Evolutionary conservation across 2,329 filamentous ascomycete species (phyloP).

Genomic region (Hypomyces perniciosus): DNA sequence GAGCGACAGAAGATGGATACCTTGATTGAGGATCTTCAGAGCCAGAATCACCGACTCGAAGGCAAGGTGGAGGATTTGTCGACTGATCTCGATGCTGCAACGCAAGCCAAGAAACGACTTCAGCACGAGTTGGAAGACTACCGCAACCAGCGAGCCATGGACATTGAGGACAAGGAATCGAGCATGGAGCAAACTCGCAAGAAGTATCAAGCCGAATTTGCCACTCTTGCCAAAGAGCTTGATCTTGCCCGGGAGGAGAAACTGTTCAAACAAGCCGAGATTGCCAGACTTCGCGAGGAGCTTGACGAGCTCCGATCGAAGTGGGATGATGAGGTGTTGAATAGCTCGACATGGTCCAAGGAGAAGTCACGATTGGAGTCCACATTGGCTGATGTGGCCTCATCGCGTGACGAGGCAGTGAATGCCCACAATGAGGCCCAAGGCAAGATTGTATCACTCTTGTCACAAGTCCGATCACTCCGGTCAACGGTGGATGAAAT

Average conservation of each 20-base stretch:
- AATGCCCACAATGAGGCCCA: conserved; percentile 93
- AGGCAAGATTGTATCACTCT: conserved; percentile 80
- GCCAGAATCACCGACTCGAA: conserved; percentile 82
- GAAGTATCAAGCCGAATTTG: conserved; percentile 94
- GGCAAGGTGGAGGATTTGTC: conserved; percentile 87
- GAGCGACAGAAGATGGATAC: conserved; percentile 87
- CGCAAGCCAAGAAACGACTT: conserved; percentile 86
- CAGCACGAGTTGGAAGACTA: conserved; percentile 98
- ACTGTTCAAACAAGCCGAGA: conserved; percentile 81
- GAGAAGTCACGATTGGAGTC: conserved; percentile 90
- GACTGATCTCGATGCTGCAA: conserved; percentile 77
- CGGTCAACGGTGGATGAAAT: conserved; percentile 82
- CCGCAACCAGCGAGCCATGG: conserved; percentile 86
- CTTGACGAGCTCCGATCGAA: conserved; percentile 90
- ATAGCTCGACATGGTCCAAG: conserved; percentile 97
- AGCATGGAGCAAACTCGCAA: conserved; percentile 95
- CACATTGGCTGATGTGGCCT: conserved; percentile 79
- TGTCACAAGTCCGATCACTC: conserved; percentile 82
- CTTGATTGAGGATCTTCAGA: conserved; percentile 81
- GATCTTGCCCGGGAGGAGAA: conserved; percentile 88
- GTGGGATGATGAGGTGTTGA: conserved; percentile 97
- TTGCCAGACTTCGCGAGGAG: conserved; percentile 84
- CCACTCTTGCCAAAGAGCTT: conserved; percentile 82
- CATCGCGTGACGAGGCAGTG: conserved; percentile 89
- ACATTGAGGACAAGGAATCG: conserved; percentile 93